Percentiles rank a stretch among this genome's conserved stretches.
These are phyloP conservation scores for Apiotrichum sp. DNA, from an alignment of 1,284 basidiomycete species.

Conservation along the genomic window DNA sequence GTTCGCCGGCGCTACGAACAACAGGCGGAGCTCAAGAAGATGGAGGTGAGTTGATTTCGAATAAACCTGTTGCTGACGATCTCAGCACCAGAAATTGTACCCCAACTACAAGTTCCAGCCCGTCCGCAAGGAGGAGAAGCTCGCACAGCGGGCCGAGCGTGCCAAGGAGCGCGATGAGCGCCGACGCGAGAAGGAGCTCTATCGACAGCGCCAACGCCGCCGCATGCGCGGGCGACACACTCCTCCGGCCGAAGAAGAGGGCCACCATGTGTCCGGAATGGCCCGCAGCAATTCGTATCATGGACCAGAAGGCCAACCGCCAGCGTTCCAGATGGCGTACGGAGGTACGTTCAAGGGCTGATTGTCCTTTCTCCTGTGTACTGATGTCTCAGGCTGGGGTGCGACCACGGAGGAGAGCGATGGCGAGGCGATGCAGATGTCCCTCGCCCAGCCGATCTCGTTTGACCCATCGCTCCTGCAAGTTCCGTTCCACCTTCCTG, in stretches of 20 bases:
- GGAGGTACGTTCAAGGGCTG: neutral
- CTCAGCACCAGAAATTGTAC: slow-evolving; percentile 55
- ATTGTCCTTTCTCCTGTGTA: too few species aligned
- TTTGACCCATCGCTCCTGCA: neutral
- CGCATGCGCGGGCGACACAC: neutral
- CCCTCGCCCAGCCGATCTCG: neutral
- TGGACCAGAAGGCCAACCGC: neutral
- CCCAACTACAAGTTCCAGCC: slow-evolving; percentile 71
- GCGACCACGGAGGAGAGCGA: neutral
- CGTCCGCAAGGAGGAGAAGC: slow-evolving; percentile 60
- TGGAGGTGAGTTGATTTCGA: slow-evolving; percentile 48
- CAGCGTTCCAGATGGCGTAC: neutral
- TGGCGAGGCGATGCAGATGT: neutral
- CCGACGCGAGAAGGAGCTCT: slow-evolving; percentile 23
- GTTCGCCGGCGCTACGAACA: slow-evolving; percentile 61
- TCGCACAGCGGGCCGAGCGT: slow-evolving; percentile 49
- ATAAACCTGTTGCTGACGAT: neutral
- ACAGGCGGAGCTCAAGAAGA: slow-evolving; percentile 62
- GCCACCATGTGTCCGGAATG: neutral
- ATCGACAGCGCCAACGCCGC: neutral
- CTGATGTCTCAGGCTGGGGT: neutral
- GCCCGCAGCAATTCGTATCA: neutral
- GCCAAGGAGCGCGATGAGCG: slow-evolving; percentile 28
- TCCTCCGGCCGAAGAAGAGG: neutral
- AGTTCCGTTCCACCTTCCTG: neutral